Percentiles rank a stretch among this genome's conserved stretches.
Evolutionary conservation across 257 asterid genomes (phyloP).

Genomic region (Coffea canephora): DNA sequence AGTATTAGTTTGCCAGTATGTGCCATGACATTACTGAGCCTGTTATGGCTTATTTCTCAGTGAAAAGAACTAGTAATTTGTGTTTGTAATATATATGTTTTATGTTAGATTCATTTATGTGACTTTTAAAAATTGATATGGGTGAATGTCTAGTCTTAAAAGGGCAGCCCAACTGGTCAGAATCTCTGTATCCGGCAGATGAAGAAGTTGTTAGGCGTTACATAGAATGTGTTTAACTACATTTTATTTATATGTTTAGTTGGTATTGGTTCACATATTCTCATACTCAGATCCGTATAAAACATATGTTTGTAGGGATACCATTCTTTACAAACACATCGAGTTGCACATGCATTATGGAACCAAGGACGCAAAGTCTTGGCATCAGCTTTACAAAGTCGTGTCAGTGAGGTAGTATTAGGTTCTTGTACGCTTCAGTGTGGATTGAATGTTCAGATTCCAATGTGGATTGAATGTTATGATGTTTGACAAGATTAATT

Average conservation of each 20-base stretch:
- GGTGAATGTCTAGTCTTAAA: not conserved
- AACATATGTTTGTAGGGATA: constrained; percentile 30
- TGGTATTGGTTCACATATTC: not conserved
- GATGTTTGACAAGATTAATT: constrained; percentile 1
- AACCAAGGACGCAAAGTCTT: constrained; percentile 41
- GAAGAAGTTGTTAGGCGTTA: not conserved
- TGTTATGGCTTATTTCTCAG: not conserved
- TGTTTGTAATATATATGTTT: not conserved
- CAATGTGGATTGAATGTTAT: no score
- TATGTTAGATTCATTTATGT: not conserved
- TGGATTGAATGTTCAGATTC: not conserved
- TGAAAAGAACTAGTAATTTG: not conserved
- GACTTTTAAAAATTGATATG: not conserved
- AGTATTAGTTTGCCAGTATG: not conserved
- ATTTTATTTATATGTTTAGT: not conserved
- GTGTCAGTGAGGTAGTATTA: constrained; percentile 42
- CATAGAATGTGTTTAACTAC: not conserved
- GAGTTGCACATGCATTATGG: constrained; percentile 51
- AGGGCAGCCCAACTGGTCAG: not conserved
- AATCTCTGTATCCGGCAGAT: not conserved
- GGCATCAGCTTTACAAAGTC: constrained; percentile 46
- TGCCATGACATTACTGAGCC: not conserved
- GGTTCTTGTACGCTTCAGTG: constrained; percentile 1
- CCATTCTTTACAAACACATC: constrained; percentile 44
- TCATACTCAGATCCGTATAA: not conserved